Conservation (phyloP, 192 early-diverging fungal species). For the Funneliformis mosseae region DNA sequence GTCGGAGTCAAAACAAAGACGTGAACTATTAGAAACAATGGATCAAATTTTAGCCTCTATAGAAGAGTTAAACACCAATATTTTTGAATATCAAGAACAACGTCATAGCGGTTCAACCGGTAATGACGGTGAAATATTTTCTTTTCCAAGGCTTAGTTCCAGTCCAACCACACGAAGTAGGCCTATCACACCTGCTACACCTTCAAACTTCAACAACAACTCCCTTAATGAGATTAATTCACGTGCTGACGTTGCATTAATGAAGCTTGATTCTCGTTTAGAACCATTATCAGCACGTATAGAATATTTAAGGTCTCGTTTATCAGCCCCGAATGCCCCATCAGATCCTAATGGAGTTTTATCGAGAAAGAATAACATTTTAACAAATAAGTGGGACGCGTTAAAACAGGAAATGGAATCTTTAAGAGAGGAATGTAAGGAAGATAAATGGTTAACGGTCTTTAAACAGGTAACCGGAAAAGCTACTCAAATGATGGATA, state of each 20-base stretch:
- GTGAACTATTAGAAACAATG: slow-evolving; percentile 41
- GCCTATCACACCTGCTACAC: not conserved
- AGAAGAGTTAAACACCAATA: slow-evolving; percentile 44
- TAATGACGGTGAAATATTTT: not conserved
- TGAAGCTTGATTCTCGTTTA: slow-evolving; percentile 54
- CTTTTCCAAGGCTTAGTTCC: slow-evolving; percentile 10
- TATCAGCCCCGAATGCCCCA: slow-evolving; percentile 35
- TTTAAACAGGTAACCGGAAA: slow-evolving; percentile 58
- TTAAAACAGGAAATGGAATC: slow-evolving; percentile 58
- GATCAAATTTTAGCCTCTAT: slow-evolving; percentile 47
- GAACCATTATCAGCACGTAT: slow-evolving; percentile 54
- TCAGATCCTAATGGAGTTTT: slow-evolving; percentile 41
- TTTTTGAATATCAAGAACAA: slow-evolving; percentile 51
- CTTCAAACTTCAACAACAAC: not conserved
- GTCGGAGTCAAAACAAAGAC: slow-evolving; percentile 41
- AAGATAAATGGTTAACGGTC: slow-evolving; percentile 58
- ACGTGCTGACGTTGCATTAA: slow-evolving; percentile 26
- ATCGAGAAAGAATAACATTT: slow-evolving; percentile 36
- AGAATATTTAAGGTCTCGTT: slow-evolving; percentile 48
- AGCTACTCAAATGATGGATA: slow-evolving; percentile 60
- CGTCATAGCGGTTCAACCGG: slow-evolving; percentile 35
- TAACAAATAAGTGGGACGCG: slow-evolving; percentile 49
- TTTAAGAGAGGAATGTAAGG: slow-evolving; percentile 60
- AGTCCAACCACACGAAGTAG: not conserved
- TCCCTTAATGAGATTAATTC: slow-evolving; percentile 2